These are phyloP conservation scores for Helianthus tuberosus DNA, from an alignment of 129 eudicot genomes.

Conservation along the genomic window DNA sequence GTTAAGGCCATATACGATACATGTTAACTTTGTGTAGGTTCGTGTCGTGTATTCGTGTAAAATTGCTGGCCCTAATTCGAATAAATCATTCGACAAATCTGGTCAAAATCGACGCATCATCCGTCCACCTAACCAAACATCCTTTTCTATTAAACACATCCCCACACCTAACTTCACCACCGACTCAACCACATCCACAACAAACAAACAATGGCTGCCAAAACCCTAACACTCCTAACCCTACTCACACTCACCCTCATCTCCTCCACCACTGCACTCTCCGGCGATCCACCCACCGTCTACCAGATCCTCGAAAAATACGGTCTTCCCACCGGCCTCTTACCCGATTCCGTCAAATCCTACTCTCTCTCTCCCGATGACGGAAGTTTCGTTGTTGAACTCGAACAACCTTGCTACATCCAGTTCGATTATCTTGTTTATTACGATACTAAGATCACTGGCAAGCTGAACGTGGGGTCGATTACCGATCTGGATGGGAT, in stretches of 20 bases:
- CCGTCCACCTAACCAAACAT: not conserved
- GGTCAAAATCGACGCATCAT: not conserved
- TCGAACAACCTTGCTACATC: constrained; percentile 63
- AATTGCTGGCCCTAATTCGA: no score
- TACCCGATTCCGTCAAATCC: constrained; percentile 71
- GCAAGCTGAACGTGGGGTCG: constrained; percentile 68
- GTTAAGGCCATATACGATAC: no score
- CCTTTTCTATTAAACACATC: constrained; percentile 2
- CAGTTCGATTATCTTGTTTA: constrained; percentile 86
- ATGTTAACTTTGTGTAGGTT: no score
- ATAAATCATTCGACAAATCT: not conserved
- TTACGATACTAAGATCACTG: constrained; percentile 66
- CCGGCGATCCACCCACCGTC: constrained; percentile 48
- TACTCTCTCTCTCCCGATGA: constrained; percentile 61
- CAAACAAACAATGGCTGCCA: constrained; percentile 38
- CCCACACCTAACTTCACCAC: not conserved
- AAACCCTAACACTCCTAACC: constrained; percentile 36
- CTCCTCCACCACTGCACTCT: constrained; percentile 25
- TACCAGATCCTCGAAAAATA: constrained; percentile 63
- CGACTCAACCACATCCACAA: not conserved
- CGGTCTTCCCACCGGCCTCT: constrained; percentile 86
- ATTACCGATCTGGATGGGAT: constrained; percentile 75
- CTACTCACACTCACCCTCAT: constrained; percentile 10
- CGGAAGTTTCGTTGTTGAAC: constrained; percentile 66
- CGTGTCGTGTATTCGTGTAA: no score